Evolutionary conservation across 2,329 filamentous ascomycete genomes (phyloP), one percentile per base, ranked within the genome.

Genomic region (Orbilia javanica): DNA sequence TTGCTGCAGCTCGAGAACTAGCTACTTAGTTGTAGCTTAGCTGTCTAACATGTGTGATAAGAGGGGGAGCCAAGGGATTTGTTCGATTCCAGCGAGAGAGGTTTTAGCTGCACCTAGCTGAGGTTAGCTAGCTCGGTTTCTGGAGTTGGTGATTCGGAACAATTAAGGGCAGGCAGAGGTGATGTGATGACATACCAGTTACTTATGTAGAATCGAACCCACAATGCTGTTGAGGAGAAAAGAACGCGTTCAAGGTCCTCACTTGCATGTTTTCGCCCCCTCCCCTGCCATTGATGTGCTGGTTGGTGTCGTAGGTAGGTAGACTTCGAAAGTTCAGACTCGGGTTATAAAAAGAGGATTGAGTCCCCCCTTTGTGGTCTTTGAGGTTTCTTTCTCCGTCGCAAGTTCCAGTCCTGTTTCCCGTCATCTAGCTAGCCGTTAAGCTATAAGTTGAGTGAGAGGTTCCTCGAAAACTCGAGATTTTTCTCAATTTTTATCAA

Each of bases 161-260:
- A 73, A 66, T 65, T 60, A 65, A 72, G n/a, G 68, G 69, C 50
- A 73, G 55, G 18, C 10, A 60, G 20, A 65, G 69, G 69, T 73
- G 69, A 73, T 73, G 69, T 73, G 69, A 73, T 73, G 69, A 73
- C 69, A 73, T 73, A 66, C 69, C 50, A 60, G 69, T 20, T 57
- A 57, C 65, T 57, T 44, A 27, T 44, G 31, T 39, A 46, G 46
- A 62, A 11, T 50, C 44, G 20, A 62, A 57, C 48, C 46, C 68
- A 65, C 68, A 31, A 60, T 42, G 31, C 27, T 62, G 53, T 62
- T 57, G 29, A 39, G 34, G 63, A 55, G 44, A 64, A 57, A 65
- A 57, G 68, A 53, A 72, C 68, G 57, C 60, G 67, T 65, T 57
- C 53, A 70, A 46, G 53, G 42, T 15, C 42, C 46, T 50, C 52